phyloP scores from a whole-genome alignment of 2,329 filamentous ascomycete species.

The Talaromyces atroroseus region DNA sequence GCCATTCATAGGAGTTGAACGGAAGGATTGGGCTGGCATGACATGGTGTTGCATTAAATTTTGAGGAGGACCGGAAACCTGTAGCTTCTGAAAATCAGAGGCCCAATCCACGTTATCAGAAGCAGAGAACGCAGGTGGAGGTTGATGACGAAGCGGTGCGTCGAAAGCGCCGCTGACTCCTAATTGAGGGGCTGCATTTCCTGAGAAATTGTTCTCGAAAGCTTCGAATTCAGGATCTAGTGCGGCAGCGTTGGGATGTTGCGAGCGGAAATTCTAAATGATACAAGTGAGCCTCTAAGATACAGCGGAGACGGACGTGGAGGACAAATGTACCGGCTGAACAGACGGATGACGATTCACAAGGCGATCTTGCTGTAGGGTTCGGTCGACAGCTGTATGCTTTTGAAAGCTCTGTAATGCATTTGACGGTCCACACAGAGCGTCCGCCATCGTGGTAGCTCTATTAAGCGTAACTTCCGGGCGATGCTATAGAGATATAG shows the following conservation, averaged over 20 bases:
- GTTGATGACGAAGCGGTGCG: constrained; percentile 19
- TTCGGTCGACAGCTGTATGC: constrained; percentile 62
- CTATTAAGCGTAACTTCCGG: not conserved
- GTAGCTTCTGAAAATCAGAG: constrained; percentile 42
- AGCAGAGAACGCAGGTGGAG: constrained; percentile 20
- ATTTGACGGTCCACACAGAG: constrained; percentile 69
- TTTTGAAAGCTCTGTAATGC: constrained; percentile 68
- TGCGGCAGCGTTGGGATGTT: constrained; percentile 48
- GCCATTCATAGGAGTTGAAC: constrained; percentile 29
- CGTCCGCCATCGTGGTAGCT: constrained; percentile 54
- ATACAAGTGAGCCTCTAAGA: constrained; percentile 12
- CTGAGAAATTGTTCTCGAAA: constrained; percentile 49
- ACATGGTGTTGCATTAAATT: constrained; percentile 47
- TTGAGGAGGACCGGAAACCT: constrained; percentile 35
- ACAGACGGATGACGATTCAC: constrained; percentile 48
- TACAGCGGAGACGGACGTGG: not conserved
- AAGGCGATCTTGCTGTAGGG: constrained; percentile 67
- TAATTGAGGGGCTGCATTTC: constrained; percentile 31
- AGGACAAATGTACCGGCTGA: constrained; percentile 40
- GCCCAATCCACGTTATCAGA: constrained; percentile 33
- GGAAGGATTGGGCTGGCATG: constrained; percentile 33
- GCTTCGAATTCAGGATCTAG: constrained; percentile 65
- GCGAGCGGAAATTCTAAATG: constrained; percentile 57
- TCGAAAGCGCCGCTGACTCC: constrained; percentile 29
- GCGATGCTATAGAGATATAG: not conserved